phyloP scores from a whole-genome alignment of 2,329 filamentous ascomycete species.

The Stagonosporopsis vannaccii region DNA sequence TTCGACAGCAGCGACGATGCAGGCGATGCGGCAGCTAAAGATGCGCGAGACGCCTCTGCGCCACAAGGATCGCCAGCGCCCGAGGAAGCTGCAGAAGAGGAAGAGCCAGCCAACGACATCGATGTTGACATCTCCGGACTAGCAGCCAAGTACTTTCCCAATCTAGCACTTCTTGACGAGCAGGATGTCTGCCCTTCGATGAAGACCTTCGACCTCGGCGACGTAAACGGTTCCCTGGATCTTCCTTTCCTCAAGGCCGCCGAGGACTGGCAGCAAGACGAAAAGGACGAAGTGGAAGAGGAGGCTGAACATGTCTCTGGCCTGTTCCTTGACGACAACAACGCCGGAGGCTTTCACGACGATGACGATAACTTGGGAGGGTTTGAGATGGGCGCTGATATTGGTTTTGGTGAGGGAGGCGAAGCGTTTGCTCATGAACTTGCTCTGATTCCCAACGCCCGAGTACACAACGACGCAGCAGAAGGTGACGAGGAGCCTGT shows the following conservation, averaged over 20 bases:
- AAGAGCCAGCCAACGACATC: conserved; percentile 58
- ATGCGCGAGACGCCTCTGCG: conserved; percentile 55
- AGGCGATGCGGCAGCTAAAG: conserved; percentile 59
- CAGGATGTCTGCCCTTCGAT: conserved; percentile 95
- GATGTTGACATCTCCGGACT: conserved; percentile 82
- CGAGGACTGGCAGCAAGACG: conserved; percentile 82
- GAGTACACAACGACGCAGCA: conserved; percentile 71
- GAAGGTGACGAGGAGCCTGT: conserved; percentile 62
- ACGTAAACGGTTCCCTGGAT: conserved; percentile 83
- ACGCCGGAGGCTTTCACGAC: conserved; percentile 79
- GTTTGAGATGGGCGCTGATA: conserved; percentile 66
- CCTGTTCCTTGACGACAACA: conserved; percentile 86
- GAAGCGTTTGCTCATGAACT: conserved; percentile 95
- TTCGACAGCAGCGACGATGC: conserved; percentile 97
- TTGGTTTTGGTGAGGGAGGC: conserved; percentile 92
- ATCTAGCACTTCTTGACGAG: conserved; percentile 76
- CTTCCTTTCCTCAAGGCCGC: conserved; percentile 90
- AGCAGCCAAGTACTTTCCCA: conserved; percentile 83
- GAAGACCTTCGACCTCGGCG: conserved; percentile 90
- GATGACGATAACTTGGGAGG: conserved; percentile 73
- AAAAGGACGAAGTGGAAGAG: conserved; percentile 64
- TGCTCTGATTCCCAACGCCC: conserved; percentile 83
- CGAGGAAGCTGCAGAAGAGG: conserved; percentile 43
- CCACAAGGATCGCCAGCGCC: conserved; percentile 47
- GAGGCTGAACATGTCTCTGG: conserved; percentile 71